Percentiles rank a stretch among this genome's conserved stretches.
Conservation (phyloP, 352 stramenopile genomes). For the Globisporangium alternatum region DNA sequence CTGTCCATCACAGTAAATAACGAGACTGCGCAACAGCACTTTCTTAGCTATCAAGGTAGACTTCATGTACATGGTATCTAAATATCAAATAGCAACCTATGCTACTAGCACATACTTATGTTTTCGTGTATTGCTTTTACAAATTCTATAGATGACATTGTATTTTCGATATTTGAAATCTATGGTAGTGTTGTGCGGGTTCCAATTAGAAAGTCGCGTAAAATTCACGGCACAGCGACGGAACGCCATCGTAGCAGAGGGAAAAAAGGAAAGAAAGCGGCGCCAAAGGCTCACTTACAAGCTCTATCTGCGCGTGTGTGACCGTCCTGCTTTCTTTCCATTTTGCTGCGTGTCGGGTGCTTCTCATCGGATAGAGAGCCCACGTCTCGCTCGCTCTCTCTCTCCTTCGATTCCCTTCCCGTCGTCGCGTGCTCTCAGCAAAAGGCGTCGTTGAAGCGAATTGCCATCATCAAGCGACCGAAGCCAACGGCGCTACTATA, state of each 20-base stretch:
- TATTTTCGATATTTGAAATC: background rate
- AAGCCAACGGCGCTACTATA: background rate
- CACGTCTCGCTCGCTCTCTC: conserved; percentile 8
- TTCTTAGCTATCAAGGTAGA: background rate
- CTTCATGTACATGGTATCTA: too few relatives aligned
- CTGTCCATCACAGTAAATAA: background rate
- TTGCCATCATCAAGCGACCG: background rate
- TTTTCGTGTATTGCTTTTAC: too few relatives aligned
- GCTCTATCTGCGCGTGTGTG: background rate
- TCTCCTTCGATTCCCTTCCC: background rate
- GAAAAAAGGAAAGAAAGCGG: conserved; percentile 14
- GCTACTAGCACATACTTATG: too few relatives aligned
- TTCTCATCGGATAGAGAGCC: background rate
- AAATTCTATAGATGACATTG: background rate
- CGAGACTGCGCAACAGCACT: background rate
- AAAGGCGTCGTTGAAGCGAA: background rate
- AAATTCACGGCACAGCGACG: conserved; percentile 15
- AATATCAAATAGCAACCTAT: too few relatives aligned
- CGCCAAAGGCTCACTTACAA: background rate
- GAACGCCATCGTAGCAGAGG: background rate
- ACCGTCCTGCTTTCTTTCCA: background rate
- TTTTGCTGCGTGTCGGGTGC: background rate
- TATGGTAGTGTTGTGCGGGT: background rate
- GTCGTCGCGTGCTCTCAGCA: background rate
- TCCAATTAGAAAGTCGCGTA: conserved; percentile 16